Evolutionary conservation across 2,329 filamentous ascomycete genomes (phyloP), one percentile per base, ranked within the genome.

Genomic region (Orbilia javanica): DNA sequence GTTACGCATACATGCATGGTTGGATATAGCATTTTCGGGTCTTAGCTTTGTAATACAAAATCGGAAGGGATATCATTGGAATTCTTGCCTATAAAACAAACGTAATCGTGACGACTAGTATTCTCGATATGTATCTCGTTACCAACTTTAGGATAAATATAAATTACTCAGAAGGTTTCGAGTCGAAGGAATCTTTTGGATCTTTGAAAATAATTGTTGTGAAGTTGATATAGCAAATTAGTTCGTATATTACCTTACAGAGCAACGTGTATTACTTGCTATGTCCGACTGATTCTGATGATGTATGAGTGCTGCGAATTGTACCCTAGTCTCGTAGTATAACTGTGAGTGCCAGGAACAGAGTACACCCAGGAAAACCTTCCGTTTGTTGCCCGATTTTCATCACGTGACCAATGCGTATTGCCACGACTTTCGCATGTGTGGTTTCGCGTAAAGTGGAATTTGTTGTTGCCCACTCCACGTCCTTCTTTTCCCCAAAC

Each of bases 361-460:
- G 20, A 68, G 22, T 68, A n/a, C n/a, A n/a, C n/a, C 13, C 25
- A 57, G 53, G 36, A 44, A 27, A 53, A 2, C 0, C 7, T n/a
- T 53, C 25, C 10, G 50, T 53, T 53, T 11, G 1, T 8, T 11
- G 57, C 1, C 55, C 0, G 18, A 31, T 7, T 36, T n/a, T n/a
- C n/a, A 25, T 53, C 71, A 75, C 71, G 71, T 75, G 71, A 46
- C 15, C 34, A 31, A 65, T 64, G 70, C 52, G 39, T 39, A 20
- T 5, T 42, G n/a, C 55, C 34, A 29, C 63, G 64, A 44, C 36
- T 25, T 15, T 39, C 36, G 4, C 2, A 11, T 13, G n/a, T 39
- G 18, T 36, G 6, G n/a, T 71, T 70, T 76, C 72, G 72, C 72
- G 72, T 77, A 77, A 77, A 77, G 55, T 77, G 64, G 65, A 57